Evolutionary conservation across 1,284 basidiomycete genomes (phyloP), one percentile per base, ranked within the genome.

Genomic region (Sporisorium scitamineum): DNA sequence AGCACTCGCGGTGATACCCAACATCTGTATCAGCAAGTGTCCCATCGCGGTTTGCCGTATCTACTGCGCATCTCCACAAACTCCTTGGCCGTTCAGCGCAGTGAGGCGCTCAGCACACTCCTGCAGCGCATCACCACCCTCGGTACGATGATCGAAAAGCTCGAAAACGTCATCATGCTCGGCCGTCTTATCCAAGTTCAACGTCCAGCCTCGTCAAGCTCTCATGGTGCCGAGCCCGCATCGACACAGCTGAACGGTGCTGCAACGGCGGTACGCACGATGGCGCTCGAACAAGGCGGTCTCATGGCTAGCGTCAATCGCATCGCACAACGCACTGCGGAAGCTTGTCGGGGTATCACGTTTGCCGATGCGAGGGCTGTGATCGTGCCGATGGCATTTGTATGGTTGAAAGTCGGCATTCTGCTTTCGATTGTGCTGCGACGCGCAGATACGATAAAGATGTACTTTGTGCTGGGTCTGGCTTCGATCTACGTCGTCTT

Each of bases 341-440:
- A 42, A 6, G 50, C 14, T 18, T 8, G 59, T 3, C 50, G 73
- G 11, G 31, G 50, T 18, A 47, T 74, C 31, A 75, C 71, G 5
- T 51, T 65, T 4, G 54, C 67, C 14, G 75, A 77, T 44, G 54
- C 63, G 11, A 41, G 51, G 1, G 60, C 58, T 8, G 63, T 80
- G 14, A 31, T 61, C 31, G 22, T 79, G 29, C 78, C 78, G 2
- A 58, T 80, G 54, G 59, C 73, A 13, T 76, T 81, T 31, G 59
- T 81, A 5, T 53, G 64, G 5, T 58, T 81, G 47, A 80, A 80
- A 26, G 57, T 81, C 14, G 64, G 69, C 22, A 69, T 81, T 27
- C 52, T 81, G 32, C 61, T 81, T 13, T 76, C 71, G 26, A 60
- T 81, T 29, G 59, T 81, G 65, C 54, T 75, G 29, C 53, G 73